Evolutionary conservation across 345 rosid species (phyloP), one percentile per base, ranked within the genome.

Genomic region (Eucalyptus leucophloia): DNA sequence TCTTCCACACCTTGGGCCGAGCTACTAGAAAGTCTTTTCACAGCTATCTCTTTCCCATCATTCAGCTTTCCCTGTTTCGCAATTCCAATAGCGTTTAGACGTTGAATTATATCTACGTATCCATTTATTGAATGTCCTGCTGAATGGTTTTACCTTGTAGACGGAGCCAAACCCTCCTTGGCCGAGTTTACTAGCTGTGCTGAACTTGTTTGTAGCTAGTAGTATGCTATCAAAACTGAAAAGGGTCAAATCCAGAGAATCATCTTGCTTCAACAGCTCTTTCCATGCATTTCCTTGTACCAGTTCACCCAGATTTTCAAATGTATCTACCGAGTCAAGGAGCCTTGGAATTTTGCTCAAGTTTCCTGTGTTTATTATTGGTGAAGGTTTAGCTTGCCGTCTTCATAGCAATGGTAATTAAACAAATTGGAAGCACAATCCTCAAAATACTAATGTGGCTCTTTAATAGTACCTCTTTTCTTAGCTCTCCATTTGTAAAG

Each of bases 1-100:
- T 96, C 96, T 87, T 91, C 89, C 0, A 92, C 65, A 19, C 98
- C 98, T 92, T 95, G 97, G 21, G 96, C 92, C 2, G 99, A 97
- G 32, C 86, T 88, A 13, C 92, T 83, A 14, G 95, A 93, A 15
- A 95, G 90, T 89, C 95, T 92, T 91, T 96, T 97, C 67, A 95
- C 96, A 7, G 97, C 98, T 49, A 96, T 91, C 23, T 93, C 91
- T 86, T 87, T 89, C 45, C 96, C 95, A 90, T 89, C 88, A 1
- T 83, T 37, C 13, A 97, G 89, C 65, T 28, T 89, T 12, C 98
- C 99, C 97, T 96, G 92, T n/a, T 54, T 44, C 7, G 14, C 50
- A 81, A 32, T 26, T 32, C 19, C 12, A 4, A 30, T 18, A 28
- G 28, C 40, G 92, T 95, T 54, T 12, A 87, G 86, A 72, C 42